Evolutionary conservation across 179 eudicot genomes (phyloP).

Genomic region (Heliamphora pulchella): DNA sequence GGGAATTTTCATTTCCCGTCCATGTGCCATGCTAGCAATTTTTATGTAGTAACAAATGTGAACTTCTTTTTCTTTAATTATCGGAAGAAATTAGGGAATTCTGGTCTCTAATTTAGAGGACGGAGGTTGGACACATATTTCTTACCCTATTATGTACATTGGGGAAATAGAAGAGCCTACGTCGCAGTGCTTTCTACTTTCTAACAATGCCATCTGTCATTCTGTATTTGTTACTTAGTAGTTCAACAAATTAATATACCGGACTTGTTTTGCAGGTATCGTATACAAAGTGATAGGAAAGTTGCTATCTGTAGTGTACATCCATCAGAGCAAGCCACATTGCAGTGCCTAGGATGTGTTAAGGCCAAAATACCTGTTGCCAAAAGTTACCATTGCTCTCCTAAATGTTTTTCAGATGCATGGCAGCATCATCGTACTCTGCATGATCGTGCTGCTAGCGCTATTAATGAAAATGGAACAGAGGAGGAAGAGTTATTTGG

Average conservation of each 20-base stretch:
- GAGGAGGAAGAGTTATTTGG: conserved; percentile 91
- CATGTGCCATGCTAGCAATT: no score
- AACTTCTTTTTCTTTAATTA: no score
- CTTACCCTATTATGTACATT: no score
- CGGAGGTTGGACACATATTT: no score
- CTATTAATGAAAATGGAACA: conserved; percentile 72
- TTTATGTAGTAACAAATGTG: no score
- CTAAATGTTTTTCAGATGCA: conserved; percentile 93
- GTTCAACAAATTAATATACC: conserved; percentile 6
- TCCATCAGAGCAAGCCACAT: conserved; percentile 91
- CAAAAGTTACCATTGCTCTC: conserved; percentile 92
- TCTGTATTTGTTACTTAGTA: not conserved
- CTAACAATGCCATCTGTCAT: not conserved
- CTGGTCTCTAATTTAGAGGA: no score
- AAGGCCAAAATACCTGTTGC: conserved; percentile 79
- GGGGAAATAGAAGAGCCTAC: no score
- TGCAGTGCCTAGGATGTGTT: conserved; percentile 90
- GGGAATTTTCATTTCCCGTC: no score
- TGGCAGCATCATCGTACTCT: conserved; percentile 98
- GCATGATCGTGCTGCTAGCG: conserved; percentile 94
- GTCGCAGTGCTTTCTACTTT: not conserved
- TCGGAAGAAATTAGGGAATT: no score
- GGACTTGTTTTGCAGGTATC: conserved; percentile 57
- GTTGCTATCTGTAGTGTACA: conserved; percentile 86
- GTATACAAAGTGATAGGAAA: conserved; percentile 87